Conservation (phyloP, 2,329 filamentous ascomycete genomes). For the Phymatotrichopsis omnivora region DNA sequence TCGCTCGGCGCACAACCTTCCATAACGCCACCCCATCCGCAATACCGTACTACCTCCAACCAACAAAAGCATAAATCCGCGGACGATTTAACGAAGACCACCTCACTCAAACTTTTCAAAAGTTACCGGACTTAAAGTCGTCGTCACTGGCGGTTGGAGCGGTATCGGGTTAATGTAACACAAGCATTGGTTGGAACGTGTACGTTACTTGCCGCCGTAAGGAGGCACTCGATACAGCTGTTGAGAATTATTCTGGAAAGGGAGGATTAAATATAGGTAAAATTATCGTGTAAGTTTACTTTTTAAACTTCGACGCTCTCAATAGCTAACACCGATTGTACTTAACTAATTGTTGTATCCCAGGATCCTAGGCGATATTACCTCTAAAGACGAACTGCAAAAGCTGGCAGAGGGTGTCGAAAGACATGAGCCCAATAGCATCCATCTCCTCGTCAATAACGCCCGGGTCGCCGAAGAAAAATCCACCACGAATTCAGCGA, state of each 20-base stretch:
- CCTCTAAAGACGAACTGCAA: slow-evolving; percentile 43
- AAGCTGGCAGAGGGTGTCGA: slow-evolving; percentile 43
- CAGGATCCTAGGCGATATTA: slow-evolving; percentile 38
- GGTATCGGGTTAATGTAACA: slow-evolving; percentile 51
- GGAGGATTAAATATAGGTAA: slow-evolving; percentile 37
- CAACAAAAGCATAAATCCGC: too few species aligned
- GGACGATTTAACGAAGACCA: too few species aligned
- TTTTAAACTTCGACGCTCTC: neutral
- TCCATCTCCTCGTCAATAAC: slow-evolving; percentile 47
- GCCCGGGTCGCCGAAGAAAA: slow-evolving; percentile 46
- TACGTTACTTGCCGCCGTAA: slow-evolving; percentile 41
- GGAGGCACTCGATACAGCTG: slow-evolving; percentile 39
- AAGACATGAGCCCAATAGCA: slow-evolving; percentile 44
- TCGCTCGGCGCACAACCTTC: too few species aligned
- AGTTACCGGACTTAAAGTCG: slow-evolving; percentile 14
- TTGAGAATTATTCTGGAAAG: slow-evolving; percentile 38
- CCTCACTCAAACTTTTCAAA: too few species aligned
- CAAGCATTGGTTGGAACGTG: slow-evolving; percentile 39
- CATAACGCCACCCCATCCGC: too few species aligned
- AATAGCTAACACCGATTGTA: neutral
- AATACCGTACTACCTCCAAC: too few species aligned
- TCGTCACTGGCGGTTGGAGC: slow-evolving; percentile 52
- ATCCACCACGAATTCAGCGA: slow-evolving; percentile 41
- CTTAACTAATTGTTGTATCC: slow-evolving; percentile 2
- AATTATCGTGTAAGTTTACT: slow-evolving; percentile 37